Base-by-base conservation (phyloP, 1,139 yeast genomes). In the Blastobotrys illinoisensis region DNA sequence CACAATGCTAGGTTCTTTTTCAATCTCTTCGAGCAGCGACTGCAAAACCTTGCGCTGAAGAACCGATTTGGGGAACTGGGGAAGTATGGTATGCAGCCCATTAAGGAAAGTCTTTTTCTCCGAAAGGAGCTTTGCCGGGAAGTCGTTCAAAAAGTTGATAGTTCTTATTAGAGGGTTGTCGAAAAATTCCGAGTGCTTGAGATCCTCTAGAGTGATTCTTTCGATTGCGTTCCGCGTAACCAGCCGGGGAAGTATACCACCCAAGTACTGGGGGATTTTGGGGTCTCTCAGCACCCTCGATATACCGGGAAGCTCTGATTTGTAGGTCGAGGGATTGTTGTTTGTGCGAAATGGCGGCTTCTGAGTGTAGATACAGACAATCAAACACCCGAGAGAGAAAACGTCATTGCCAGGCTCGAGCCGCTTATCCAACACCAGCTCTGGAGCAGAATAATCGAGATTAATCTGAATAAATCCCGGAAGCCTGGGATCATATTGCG, bases 81-180 rank as follows among this genome's bases (percentile, higher is more conserved):
- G 76, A 46, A 89, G 72, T 44, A 87, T 76, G 14, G 74, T 71
- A 13, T 80, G 72, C 52, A 91, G 74, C 0, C 91, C 91, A 55
- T 79, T 77, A 64, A 91, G 74, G 67, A 89, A 90, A 0, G 83
- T 76, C 44, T 80, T 70, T 63, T 86, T 86, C 57, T 91, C 97
- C 13, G 80, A 79, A 2, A 77, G 73, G 1, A 85, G 72, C 61
- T 88, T 86, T 0, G 96, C 88, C 7, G 91, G 81, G 60, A 88
- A 85, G 57, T 88, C 95, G 67, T 91, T 98, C 50, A 93, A 71
- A 64, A 87, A 86, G 70, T 86, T 82, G 76, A 93, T 79, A 2
- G 96, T 86, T 65, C 88, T 86, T 54, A 93, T 83, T 52, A 91
- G 73, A 54, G 93, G 88, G 58, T 91, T 95, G 69, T 88, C 87